Evolutionary conservation across 2,329 filamentous ascomycete genomes (phyloP).

Genomic region (Cytospora piceae): DNA sequence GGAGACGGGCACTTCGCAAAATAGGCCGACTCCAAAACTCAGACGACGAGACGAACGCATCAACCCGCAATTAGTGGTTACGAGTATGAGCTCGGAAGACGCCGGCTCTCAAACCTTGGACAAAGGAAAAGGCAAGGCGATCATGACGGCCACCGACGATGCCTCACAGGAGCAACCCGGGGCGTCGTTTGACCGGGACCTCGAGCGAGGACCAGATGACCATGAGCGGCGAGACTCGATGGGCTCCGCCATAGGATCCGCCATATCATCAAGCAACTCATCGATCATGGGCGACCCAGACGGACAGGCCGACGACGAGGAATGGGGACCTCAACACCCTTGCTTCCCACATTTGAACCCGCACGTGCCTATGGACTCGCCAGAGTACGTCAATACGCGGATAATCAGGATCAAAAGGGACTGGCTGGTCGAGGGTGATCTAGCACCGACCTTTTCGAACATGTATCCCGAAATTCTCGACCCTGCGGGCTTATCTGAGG

Average conservation of each 20-base stretch:
- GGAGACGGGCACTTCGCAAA: slow-evolving; percentile 35
- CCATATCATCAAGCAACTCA: slow-evolving; percentile 59
- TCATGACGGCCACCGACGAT: slow-evolving; percentile 47
- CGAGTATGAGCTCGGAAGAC: background rate
- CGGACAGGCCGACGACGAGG: slow-evolving; percentile 69
- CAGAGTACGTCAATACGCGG: slow-evolving; percentile 76
- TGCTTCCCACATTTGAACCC: slow-evolving; percentile 94
- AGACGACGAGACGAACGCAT: slow-evolving; percentile 12
- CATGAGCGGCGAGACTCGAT: slow-evolving; percentile 51
- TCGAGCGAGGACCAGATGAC: slow-evolving; percentile 58
- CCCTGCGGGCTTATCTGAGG: slow-evolving; percentile 77
- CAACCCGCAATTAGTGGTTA: slow-evolving; percentile 12
- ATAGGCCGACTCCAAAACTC: slow-evolving; percentile 34
- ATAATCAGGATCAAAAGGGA: slow-evolving; percentile 91
- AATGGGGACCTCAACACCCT: slow-evolving; percentile 93
- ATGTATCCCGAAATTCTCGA: slow-evolving; percentile 96
- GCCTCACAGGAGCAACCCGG: slow-evolving; percentile 38
- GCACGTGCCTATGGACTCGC: slow-evolving; percentile 79
- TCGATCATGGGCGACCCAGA: slow-evolving; percentile 66
- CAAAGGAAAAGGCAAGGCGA: slow-evolving; percentile 56
- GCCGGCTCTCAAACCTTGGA: slow-evolving; percentile 33
- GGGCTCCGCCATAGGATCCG: slow-evolving; percentile 57
- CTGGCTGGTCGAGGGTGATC: slow-evolving; percentile 86
- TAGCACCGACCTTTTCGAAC: slow-evolving; percentile 92
- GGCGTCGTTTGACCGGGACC: slow-evolving; percentile 50